Evolutionary conservation across 139 green algal species (phyloP).

Genomic region (Coelastrella sp.): DNA sequence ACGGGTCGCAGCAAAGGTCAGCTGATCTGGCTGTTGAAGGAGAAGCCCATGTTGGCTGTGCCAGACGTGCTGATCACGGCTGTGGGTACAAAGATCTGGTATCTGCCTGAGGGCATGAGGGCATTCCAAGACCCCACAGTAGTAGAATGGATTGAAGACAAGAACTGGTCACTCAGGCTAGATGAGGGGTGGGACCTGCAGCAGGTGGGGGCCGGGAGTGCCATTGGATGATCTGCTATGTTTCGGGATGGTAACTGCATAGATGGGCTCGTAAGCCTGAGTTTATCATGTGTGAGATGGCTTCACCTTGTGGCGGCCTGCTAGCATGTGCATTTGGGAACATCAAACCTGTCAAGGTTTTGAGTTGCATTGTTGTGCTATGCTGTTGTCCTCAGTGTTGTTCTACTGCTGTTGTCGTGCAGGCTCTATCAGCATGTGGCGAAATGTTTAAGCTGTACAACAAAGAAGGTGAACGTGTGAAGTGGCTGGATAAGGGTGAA

Average conservation of each 20-base stretch:
- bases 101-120: conserved; percentile 68
- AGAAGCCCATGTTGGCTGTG: conserved; percentile 81
- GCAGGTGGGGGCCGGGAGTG: conserved; percentile 16
- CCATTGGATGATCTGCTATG: no score
- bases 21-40: conserved; percentile 79
- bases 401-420: background rate
- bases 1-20: conserved; percentile 70
- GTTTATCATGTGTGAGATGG: no score
- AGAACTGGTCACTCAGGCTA: conserved; percentile 76
- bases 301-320: no score
- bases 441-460: conserved; percentile 34
- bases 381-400: background rate
- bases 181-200: conserved; percentile 85
- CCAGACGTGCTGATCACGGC: conserved; percentile 90
- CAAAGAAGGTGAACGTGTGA: background rate
- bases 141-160: conserved; percentile 84
- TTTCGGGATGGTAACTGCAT: no score
- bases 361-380: background rate
- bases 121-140: conserved; percentile 65
- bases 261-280: no score
- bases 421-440: conserved; percentile 47
- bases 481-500: conserved; percentile 85
- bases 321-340: no score
- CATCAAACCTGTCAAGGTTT: no score
- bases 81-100: conserved; percentile 92